Conservation (phyloP, 2,329 filamentous ascomycete species). For the Fusarium duplospermum region DNA sequence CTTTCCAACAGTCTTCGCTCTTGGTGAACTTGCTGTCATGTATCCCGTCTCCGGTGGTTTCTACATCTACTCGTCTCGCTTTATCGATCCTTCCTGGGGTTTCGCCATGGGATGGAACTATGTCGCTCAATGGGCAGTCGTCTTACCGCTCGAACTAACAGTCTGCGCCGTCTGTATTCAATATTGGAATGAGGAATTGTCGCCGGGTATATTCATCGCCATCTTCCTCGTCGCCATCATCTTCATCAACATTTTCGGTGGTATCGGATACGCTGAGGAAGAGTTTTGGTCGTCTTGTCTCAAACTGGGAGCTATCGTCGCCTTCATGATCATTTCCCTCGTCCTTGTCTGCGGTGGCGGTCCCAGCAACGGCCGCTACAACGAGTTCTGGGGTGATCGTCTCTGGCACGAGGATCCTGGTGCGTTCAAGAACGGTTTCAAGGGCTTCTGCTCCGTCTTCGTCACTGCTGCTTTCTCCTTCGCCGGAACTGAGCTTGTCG, state of each 20-base stretch:
- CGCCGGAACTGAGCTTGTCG: conserved; percentile 75
- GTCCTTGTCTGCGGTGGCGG: conserved; percentile 69
- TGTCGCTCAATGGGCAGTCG: conserved; percentile 62
- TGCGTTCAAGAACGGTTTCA: conserved; percentile 76
- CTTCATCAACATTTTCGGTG: conserved; percentile 66
- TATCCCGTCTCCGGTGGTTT: conserved; percentile 72
- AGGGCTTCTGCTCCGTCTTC: conserved; percentile 76
- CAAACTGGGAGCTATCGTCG: conserved; percentile 67
- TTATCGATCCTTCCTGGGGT: conserved; percentile 71
- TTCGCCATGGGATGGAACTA: conserved; percentile 63
- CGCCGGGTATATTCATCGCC: conserved; percentile 64
- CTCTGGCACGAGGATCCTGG: conserved; percentile 50
- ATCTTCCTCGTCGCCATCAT: conserved; percentile 64
- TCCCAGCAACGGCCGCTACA: conserved; percentile 57
- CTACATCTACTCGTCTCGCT: conserved; percentile 71
- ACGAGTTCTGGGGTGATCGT: conserved; percentile 57
- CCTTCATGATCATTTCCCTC: conserved; percentile 72
- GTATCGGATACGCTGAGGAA: conserved; percentile 65
- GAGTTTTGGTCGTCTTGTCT: conserved; percentile 67
- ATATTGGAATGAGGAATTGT: conserved; percentile 63
- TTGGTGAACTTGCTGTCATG: conserved; percentile 71
- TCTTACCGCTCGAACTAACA: conserved; percentile 63
- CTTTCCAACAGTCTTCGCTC: conserved; percentile 59
- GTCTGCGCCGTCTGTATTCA: conserved; percentile 63
- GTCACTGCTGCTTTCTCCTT: conserved; percentile 79